Percentiles rank a stretch among this genome's conserved stretches.
Evolutionary conservation across 257 asterid genomes (phyloP).

Genomic region (Solanum etuberosum): DNA sequence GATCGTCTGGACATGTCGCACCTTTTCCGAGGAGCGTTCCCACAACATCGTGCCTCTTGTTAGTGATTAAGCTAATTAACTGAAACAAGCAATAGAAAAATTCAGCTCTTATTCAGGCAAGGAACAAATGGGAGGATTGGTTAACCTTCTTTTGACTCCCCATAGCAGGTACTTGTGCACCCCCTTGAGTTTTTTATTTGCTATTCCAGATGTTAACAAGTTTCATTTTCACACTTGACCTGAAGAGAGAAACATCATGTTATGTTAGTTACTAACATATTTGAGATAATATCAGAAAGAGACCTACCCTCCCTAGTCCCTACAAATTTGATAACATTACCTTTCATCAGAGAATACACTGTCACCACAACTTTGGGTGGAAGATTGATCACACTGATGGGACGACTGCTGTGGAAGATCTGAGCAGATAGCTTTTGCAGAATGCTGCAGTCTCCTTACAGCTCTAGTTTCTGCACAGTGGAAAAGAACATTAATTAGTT

Average conservation of each 20-base stretch:
- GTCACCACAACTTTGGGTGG: constrained; percentile 12
- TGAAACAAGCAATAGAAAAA: background rate
- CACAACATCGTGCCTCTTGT: background rate
- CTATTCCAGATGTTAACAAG: too few species aligned
- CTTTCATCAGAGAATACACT: constrained; percentile 21
- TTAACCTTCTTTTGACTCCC: constrained; percentile 19
- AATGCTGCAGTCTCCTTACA: constrained; percentile 13
- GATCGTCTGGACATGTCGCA: too few species aligned
- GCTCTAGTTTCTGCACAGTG: constrained; percentile 30
- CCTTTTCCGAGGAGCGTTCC: background rate
- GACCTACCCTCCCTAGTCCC: background rate
- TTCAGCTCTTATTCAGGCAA: background rate
- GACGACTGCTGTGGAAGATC: constrained; percentile 18
- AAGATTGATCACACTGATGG: constrained; percentile 14
- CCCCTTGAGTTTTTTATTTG: background rate
- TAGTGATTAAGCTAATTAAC: background rate
- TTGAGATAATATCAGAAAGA: background rate
- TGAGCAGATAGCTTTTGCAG: constrained; percentile 16
- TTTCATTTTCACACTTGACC: too few species aligned
- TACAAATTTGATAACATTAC: constrained; percentile 6
- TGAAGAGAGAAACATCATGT: too few species aligned
- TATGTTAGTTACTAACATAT: too few species aligned
- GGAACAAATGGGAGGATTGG: background rate
- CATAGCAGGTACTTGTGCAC: background rate
- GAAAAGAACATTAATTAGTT: background rate